Percentiles rank a stretch among this genome's conserved stretches.
phyloP scores from a whole-genome alignment of 176 grass and related monocot species.

The bread wheat (Triticum aestivum) region DNA sequence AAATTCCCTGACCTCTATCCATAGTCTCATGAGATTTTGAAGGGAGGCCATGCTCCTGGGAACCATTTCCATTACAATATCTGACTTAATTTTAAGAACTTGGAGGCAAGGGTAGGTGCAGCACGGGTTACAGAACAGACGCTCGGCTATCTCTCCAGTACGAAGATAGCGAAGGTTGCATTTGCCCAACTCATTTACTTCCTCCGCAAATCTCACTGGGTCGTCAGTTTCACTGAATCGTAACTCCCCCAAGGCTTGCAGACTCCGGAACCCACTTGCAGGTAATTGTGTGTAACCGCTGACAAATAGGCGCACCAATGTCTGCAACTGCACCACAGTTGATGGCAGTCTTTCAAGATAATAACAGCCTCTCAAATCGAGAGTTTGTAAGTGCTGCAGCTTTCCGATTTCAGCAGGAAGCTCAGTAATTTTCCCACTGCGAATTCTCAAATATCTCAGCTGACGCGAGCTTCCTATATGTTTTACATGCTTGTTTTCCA shows the following conservation, averaged over 20 bases:
- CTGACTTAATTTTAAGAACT: not conserved
- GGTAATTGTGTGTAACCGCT: accelerated
- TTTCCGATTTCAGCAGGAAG: not conserved
- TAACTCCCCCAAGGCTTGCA: not conserved
- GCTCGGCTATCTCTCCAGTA: too few species aligned
- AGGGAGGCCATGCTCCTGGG: not conserved
- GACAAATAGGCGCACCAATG: not conserved
- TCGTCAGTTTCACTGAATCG: accelerated
- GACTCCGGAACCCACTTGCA: not conserved
- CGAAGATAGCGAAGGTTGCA: not conserved
- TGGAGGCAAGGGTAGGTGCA: not conserved
- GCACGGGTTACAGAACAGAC: not conserved
- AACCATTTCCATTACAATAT: not conserved
- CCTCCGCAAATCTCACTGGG: not conserved
- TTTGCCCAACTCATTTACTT: not conserved
- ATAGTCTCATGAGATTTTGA: not conserved
- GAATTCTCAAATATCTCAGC: not conserved
- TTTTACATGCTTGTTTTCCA: not conserved
- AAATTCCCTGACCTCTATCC: accelerated
- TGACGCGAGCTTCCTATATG: not conserved
- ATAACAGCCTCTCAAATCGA: not conserved
- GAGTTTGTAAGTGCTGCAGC: not conserved
- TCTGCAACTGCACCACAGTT: not conserved
- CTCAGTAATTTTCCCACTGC: not conserved
- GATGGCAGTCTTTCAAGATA: not conserved